Percentiles rank a stretch among this genome's conserved stretches.
Conservation (phyloP, 371 early-diverging fungal genomes). For the Saksenaea vasiformis region DNA sequence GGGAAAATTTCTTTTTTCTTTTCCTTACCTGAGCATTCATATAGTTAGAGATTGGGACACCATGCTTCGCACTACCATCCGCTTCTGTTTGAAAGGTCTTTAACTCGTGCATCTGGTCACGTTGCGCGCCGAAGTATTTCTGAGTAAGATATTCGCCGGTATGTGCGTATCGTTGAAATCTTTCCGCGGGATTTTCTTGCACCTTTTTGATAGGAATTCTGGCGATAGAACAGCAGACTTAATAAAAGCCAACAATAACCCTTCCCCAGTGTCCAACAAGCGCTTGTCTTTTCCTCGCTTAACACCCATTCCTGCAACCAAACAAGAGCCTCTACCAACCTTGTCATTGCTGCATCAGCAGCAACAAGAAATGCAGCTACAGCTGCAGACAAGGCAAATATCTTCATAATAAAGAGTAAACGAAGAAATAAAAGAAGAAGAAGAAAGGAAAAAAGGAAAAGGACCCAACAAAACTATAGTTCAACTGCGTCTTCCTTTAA, state of each 20-base stretch:
- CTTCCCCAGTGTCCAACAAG: not conserved
- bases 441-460: not conserved
- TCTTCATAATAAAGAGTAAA: slow-evolving; percentile 24
- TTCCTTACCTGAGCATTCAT: slow-evolving; percentile 88
- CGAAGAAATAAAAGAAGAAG: slow-evolving; percentile 2
- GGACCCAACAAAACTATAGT: not conserved
- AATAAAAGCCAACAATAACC: not conserved
- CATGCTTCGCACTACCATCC: slow-evolving; percentile 62
- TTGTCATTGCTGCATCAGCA: slow-evolving; percentile 29
- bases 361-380: slow-evolving; percentile 20
- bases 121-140: slow-evolving; percentile 73
- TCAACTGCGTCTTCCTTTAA: no score
- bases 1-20: no score
- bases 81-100: slow-evolving; percentile 35
- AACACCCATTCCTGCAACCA: not conserved
- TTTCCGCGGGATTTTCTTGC: slow-evolving; percentile 62
- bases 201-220: slow-evolving; percentile 78
- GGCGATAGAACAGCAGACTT: not conserved
- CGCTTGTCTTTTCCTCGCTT: not conserved
- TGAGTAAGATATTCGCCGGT: slow-evolving; percentile 68
- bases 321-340: slow-evolving; percentile 16
- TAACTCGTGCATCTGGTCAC: slow-evolving; percentile 39
- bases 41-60: slow-evolving; percentile 89
- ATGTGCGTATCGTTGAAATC: slow-evolving; percentile 62
- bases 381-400: slow-evolving; percentile 29